Conservation (phyloP, 1,139 yeast species). For the Yamadazyma membranifaciens region DNA sequence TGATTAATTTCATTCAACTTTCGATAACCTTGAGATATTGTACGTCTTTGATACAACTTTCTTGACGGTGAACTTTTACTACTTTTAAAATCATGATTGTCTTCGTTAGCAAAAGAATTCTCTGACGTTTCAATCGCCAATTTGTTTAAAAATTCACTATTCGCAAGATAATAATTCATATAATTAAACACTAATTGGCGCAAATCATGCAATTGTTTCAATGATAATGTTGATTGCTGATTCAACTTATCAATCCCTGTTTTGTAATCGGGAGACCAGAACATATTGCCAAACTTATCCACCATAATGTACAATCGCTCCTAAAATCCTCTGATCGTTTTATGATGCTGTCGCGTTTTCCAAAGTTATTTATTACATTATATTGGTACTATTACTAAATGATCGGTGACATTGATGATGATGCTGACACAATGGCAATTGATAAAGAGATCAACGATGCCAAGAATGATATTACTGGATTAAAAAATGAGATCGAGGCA, state of each 20-base stretch:
- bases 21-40: conserved; percentile 13
- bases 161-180: conserved; percentile 37
- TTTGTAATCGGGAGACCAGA: conserved; percentile 46
- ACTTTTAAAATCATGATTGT: background rate
- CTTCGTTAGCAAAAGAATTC: background rate
- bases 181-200: conserved; percentile 38
- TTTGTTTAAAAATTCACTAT: conserved; percentile 32
- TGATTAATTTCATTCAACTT: conserved; percentile 8
- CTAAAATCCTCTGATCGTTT: too few relatives aligned
- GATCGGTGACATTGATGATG: background rate
- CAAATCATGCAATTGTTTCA: conserved; percentile 43
- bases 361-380: background rate
- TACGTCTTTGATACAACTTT: conserved; percentile 8
- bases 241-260: conserved; percentile 35
- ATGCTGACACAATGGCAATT: background rate
- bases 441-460: conserved; percentile 9
- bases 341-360: conserved; percentile 1
- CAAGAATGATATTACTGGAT: conserved; percentile 15
- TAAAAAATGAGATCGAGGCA: conserved; percentile 15
- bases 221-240: conserved; percentile 31
- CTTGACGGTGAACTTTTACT: conserved; percentile 1
- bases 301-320: background rate
- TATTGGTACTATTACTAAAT: background rate
- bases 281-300: conserved; percentile 13
- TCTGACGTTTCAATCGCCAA: conserved; percentile 7